Conservation (phyloP, 805 yeast species). For the Brettanomyces anomalus region DNA sequence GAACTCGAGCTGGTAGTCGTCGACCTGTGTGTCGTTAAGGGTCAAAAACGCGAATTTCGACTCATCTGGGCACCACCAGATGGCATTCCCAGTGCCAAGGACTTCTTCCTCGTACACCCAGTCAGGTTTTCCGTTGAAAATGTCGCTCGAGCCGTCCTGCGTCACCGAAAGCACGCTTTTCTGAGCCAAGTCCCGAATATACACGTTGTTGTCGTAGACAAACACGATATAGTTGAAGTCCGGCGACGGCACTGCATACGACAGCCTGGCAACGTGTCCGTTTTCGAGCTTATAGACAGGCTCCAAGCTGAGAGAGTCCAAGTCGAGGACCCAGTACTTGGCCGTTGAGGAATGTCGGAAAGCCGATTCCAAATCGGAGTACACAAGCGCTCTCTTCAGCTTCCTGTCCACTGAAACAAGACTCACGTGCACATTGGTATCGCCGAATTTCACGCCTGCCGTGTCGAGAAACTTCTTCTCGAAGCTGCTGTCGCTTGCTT, state of each 20-base stretch:
- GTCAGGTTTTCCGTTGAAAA: conserved; percentile 65
- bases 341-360: conserved; percentile 68
- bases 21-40: conserved; percentile 53
- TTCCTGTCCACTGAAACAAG: conserved; percentile 35
- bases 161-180: conserved; percentile 30
- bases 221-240: conserved; percentile 45
- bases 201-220: conserved; percentile 48
- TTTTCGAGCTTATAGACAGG: conserved; percentile 16
- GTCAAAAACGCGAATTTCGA: conserved; percentile 43
- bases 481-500: conserved; percentile 23
- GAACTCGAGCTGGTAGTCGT: conserved; percentile 40
- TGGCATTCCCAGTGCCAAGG: conserved; percentile 42
- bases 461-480: conserved; percentile 23
- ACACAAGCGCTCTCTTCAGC: conserved; percentile 42
- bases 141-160: conserved; percentile 37
- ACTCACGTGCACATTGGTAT: conserved; percentile 30
- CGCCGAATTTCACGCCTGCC: conserved; percentile 32
- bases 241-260: conserved; percentile 60
- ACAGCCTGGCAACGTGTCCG: conserved; percentile 25
- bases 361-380: conserved; percentile 38
- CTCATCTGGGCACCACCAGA: conserved; percentile 72
- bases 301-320: conserved; percentile 21
- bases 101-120: conserved; percentile 88
- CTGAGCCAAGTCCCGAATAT: conserved; percentile 30
- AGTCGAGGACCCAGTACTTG: conserved; percentile 53